Evolutionary conservation across 2,329 filamentous ascomycete genomes (phyloP).

Genomic region (Lecanicillium sp.): DNA sequence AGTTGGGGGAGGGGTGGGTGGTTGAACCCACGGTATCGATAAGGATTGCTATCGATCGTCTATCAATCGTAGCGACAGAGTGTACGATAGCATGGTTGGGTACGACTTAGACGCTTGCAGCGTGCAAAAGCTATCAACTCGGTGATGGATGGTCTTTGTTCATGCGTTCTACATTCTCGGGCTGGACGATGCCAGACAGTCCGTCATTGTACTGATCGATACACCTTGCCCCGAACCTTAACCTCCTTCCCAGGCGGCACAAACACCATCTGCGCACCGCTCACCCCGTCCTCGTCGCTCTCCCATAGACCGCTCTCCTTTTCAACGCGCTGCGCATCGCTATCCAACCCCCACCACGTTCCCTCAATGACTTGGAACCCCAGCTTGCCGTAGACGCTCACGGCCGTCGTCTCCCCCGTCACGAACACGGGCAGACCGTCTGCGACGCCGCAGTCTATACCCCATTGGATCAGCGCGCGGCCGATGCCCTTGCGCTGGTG

Average conservation of each 20-base stretch:
- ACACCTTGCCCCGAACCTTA: background rate
- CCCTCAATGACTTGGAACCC: slow-evolving; percentile 1
- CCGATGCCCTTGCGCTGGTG: background rate
- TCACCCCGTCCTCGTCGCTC: background rate
- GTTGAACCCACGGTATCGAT: too few species aligned
- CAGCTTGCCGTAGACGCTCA: background rate
- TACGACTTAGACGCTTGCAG: too few species aligned
- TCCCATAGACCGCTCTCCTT: background rate
- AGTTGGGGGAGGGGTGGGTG: background rate
- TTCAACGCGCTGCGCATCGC: background rate
- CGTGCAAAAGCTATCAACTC: too few species aligned
- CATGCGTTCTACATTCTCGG: too few species aligned
- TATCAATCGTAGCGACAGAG: background rate
- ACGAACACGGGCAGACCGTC: slow-evolving; percentile 1
- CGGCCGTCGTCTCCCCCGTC: slow-evolving; percentile 1
- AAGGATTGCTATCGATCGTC: background rate
- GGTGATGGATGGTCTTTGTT: too few species aligned
- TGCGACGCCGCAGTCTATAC: background rate
- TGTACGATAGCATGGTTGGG: too few species aligned
- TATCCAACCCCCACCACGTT: background rate
- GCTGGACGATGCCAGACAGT: too few species aligned
- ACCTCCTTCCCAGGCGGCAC: slow-evolving; percentile 1
- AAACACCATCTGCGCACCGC: slow-evolving; percentile 1
- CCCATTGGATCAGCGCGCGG: background rate
- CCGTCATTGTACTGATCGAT: too few species aligned